Conservation (phyloP, 208 protist genomes). For the Trypanosoma boissoni region DNA sequence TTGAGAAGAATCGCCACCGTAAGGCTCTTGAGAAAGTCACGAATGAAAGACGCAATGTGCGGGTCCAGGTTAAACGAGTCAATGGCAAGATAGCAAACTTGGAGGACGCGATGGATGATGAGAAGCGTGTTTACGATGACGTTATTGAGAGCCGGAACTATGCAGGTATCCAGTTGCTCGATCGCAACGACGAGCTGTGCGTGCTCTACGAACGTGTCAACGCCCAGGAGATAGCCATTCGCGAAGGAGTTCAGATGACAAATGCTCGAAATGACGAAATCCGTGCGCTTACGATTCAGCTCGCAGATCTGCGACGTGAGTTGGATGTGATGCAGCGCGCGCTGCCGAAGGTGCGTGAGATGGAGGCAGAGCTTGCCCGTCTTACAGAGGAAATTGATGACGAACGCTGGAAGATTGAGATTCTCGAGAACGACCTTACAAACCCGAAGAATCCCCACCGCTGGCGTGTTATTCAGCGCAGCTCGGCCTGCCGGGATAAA, state of each 20-base stretch:
- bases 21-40: slow-evolving; percentile 56
- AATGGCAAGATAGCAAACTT: slow-evolving; percentile 88
- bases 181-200: slow-evolving; percentile 95
- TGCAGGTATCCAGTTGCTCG: slow-evolving; percentile 95
- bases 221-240: slow-evolving; percentile 89
- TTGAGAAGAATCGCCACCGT: slow-evolving; percentile 84
- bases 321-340: slow-evolving; percentile 70
- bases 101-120: slow-evolving; percentile 85
- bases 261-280: slow-evolving; percentile 78
- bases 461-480: slow-evolving; percentile 56
- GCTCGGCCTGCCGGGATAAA: neutral
- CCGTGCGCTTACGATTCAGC: slow-evolving; percentile 55
- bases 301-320: slow-evolving; percentile 79
- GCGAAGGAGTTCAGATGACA: slow-evolving; percentile 81
- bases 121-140: slow-evolving; percentile 83
- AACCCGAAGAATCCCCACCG: slow-evolving; percentile 82
- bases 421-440: slow-evolving; percentile 81
- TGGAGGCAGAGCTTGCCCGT: slow-evolving; percentile 74
- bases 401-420: slow-evolving; percentile 75
- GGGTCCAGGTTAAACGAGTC: slow-evolving; percentile 89
- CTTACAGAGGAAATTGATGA: slow-evolving; percentile 83
- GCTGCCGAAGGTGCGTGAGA: slow-evolving; percentile 81
- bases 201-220: slow-evolving; percentile 94
- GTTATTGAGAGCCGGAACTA: slow-evolving; percentile 92
- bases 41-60: slow-evolving; percentile 74